Percentiles rank a stretch among this genome's conserved stretches.
Conservation (phyloP, 768 basidiomycete genomes). For the Suillus ampliporus region DNA sequence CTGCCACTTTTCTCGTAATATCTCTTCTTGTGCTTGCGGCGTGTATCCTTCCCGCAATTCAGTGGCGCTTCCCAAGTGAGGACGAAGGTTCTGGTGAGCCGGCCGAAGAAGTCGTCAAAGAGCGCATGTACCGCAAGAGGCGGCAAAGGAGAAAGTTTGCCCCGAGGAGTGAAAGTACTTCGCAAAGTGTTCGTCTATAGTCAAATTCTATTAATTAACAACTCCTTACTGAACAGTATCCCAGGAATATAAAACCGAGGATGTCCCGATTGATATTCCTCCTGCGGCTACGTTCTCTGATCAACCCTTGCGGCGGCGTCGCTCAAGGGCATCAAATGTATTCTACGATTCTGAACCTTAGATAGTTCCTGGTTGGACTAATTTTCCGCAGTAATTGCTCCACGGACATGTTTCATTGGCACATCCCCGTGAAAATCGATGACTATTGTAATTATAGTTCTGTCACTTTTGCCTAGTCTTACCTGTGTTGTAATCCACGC, state of each 20-base stretch:
- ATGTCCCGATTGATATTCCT: conserved; percentile 35
- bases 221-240: conserved; percentile 15
- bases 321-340: conserved; percentile 45
- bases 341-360: conserved; percentile 36
- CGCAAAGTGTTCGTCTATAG: conserved; percentile 27
- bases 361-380: conserved; percentile 9
- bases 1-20: conserved; percentile 52
- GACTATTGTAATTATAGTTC: conserved; percentile 28
- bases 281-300: conserved; percentile 33
- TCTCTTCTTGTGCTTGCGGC: conserved; percentile 51
- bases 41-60: conserved; percentile 56
- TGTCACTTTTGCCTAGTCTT: conserved; percentile 6
- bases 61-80: conserved; percentile 29
- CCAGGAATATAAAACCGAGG: conserved; percentile 35
- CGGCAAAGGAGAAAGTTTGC: conserved; percentile 24
- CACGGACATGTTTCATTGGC: not conserved
- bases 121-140: conserved; percentile 19
- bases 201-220: conserved; percentile 7
- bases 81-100: conserved; percentile 15
- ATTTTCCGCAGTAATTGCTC: not conserved
- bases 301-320: conserved; percentile 50
- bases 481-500: conserved; percentile 12
- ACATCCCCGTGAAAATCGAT: conserved; percentile 14
- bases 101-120: conserved; percentile 18
- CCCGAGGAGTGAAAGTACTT: conserved; percentile 25